These are phyloP conservation scores for Aschersonia sp. DNA, from an alignment of 2,329 filamentous ascomycete genomes.

Conservation along the genomic window DNA sequence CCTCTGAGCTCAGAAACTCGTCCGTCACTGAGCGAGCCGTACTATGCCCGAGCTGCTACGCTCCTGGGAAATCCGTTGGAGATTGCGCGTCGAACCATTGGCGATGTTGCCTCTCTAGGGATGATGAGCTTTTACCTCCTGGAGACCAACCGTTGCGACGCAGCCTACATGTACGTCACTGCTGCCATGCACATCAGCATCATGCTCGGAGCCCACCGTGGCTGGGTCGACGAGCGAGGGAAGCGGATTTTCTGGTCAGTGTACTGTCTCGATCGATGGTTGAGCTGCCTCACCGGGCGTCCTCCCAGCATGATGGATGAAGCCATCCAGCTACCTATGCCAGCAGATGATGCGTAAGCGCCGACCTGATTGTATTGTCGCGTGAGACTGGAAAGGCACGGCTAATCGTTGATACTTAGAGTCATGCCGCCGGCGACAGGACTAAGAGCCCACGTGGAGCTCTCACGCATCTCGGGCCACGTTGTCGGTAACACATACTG, in stretches of 20 bases:
- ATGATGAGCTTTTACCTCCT: slow-evolving; percentile 34
- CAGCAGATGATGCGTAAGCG: slow-evolving; percentile 25
- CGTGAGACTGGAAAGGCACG: too few species aligned
- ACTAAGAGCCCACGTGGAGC: slow-evolving; percentile 28
- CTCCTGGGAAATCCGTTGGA: slow-evolving; percentile 33
- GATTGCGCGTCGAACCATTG: slow-evolving; percentile 21
- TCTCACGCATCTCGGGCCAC: slow-evolving; percentile 31
- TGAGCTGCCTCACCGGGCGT: slow-evolving; percentile 34
- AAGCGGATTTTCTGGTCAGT: slow-evolving; percentile 37
- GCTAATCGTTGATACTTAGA: slow-evolving; percentile 10
- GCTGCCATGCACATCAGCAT: slow-evolving; percentile 32
- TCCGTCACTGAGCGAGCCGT: slow-evolving; percentile 23
- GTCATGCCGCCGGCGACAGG: slow-evolving; percentile 27
- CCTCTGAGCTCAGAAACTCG: slow-evolving; percentile 13
- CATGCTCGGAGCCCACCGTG: slow-evolving; percentile 31
- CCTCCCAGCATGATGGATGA: slow-evolving; percentile 31
- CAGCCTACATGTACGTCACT: slow-evolving; percentile 30
- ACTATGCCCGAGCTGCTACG: slow-evolving; percentile 26
- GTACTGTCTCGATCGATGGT: slow-evolving; percentile 32
- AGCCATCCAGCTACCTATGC: slow-evolving; percentile 27
- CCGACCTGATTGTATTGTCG: too few species aligned
- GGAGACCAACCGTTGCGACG: slow-evolving; percentile 32
- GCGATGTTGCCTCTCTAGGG: slow-evolving; percentile 27
- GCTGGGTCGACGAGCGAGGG: slow-evolving; percentile 25
- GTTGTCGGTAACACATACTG: slow-evolving; percentile 32